Base-by-base conservation (phyloP, 768 basidiomycete genomes). In the Lentinula aciculospora region DNA sequence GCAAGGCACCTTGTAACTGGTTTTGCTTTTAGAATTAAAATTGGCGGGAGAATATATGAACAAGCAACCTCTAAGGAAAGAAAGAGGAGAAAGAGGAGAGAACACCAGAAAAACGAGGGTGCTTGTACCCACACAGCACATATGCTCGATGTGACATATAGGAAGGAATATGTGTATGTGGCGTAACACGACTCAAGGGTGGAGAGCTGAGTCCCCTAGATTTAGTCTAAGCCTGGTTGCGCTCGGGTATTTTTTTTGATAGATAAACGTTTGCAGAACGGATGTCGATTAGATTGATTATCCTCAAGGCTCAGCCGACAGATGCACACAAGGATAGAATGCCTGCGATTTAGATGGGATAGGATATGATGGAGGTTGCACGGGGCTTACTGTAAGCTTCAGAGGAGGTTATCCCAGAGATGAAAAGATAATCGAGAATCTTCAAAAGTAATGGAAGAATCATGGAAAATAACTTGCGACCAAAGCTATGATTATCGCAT, bases 341-440 rank as follows among this genome's bases (percentile, higher is more conserved):
- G 29, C 15, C 27, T 23, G 25, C 2, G 12, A 46, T 17, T 23
- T 10, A 31, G 47, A 48, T 50, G 28, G n/a, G 32, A 36, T 12
- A 5, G 3, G 49, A 50, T 50, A 36, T 3, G 21, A 34, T 10
- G 27, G 31, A 31, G 29, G 31, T 50, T n/a, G n/a, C n/a, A 31
- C 19, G 2, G n/a, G 28, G 31, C 25, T n/a, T 39, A n/a, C 37
- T 39, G 17, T 17, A 13, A 39, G 37, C 17, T 8, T 34, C 19
- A 34, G 21, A 28, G 47, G 31, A 23, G n/a, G 19, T n/a, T 8
- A 19, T 10, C n/a, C 29, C 29, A 21, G 32, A 34, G 32, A 32
- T 50, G 34, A 17, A 32, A 34, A 34, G 49, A 50, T 50, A 50
- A 50, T 50, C 49, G 49, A 50, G 31, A 36, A 19, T n/a, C 49